Percentiles rank a stretch among this genome's conserved stretches.
These are phyloP conservation scores for Hortaea werneckii DNA, from an alignment of 2,329 filamentous ascomycete species.

Conservation along the genomic window DNA sequence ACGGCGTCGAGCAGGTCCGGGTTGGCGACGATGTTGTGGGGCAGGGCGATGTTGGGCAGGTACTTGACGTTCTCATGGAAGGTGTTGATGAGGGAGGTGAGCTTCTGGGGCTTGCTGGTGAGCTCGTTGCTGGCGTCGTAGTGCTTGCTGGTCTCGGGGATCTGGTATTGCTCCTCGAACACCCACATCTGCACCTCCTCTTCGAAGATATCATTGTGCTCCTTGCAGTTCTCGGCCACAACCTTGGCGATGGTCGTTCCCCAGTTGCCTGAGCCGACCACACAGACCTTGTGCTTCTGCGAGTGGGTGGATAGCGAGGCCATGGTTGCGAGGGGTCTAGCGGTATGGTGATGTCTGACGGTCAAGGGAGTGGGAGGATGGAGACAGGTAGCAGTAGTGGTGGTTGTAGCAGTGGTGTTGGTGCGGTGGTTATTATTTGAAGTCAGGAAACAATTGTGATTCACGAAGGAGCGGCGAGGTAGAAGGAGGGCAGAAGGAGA, in stretches of 20 bases:
- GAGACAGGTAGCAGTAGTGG: too few relatives aligned
- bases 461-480: too few relatives aligned
- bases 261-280: slow-evolving; percentile 97
- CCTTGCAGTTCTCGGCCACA: slow-evolving; percentile 79
- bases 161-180: slow-evolving; percentile 77
- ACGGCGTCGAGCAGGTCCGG: slow-evolving; percentile 72
- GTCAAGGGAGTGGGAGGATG: not conserved
- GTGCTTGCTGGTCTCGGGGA: slow-evolving; percentile 61
- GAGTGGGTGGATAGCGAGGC: slow-evolving; percentile 41
- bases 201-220: slow-evolving; percentile 72
- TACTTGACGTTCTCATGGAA: slow-evolving; percentile 97
- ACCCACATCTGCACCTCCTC: slow-evolving; percentile 97
- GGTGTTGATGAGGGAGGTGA: slow-evolving; percentile 83
- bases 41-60: slow-evolving; percentile 76
- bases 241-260: slow-evolving; percentile 97
- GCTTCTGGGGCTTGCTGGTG: slow-evolving; percentile 64
- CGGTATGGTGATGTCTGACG: not conserved
- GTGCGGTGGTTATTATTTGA: too few relatives aligned
- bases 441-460: too few relatives aligned
- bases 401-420: too few relatives aligned
- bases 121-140: slow-evolving; percentile 52
- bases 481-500: too few relatives aligned
- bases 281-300: slow-evolving; percentile 83
- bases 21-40: slow-evolving; percentile 74
- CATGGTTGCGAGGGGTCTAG: slow-evolving; percentile 25